phyloP scores from a whole-genome alignment of 345 rosid species.

The Salix suchowensis region DNA sequence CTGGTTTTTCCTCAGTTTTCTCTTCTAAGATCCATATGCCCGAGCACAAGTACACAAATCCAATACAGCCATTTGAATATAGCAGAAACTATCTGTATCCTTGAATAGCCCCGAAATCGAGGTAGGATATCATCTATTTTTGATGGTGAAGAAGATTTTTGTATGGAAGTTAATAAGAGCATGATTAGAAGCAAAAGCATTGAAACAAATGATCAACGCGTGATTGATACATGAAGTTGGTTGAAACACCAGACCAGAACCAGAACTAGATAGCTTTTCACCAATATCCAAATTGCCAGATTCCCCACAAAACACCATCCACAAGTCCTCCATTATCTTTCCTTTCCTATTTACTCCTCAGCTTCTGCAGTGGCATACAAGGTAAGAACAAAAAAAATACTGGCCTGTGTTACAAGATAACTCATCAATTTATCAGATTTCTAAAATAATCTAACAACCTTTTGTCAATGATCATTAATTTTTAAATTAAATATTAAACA shows the following conservation, averaged over 20 bases:
- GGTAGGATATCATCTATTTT: slow-evolving; percentile 17
- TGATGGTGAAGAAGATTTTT: slow-evolving; percentile 38
- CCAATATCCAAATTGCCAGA: slow-evolving; percentile 25
- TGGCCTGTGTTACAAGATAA: background rate
- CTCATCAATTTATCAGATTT: background rate
- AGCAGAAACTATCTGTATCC: slow-evolving; percentile 45
- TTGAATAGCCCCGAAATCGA: slow-evolving; percentile 26
- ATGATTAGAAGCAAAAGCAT: slow-evolving; percentile 42
- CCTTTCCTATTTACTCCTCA: background rate
- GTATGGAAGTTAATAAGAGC: slow-evolving; percentile 42
- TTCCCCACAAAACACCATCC: slow-evolving; percentile 57
- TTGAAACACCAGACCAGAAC: slow-evolving; percentile 20
- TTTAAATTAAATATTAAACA: no score
- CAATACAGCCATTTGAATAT: slow-evolving; percentile 58
- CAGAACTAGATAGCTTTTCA: slow-evolving; percentile 20
- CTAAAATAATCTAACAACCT: background rate
- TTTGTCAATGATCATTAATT: background rate
- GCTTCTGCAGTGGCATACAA: slow-evolving; percentile 3
- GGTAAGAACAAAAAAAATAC: background rate
- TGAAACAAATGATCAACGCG: slow-evolving; percentile 44
- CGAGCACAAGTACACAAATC: slow-evolving; percentile 46
- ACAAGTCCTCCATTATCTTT: slow-evolving; percentile 39
- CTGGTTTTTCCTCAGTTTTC: slow-evolving; percentile 31
- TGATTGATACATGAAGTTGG: slow-evolving; percentile 50
- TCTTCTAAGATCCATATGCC: slow-evolving; percentile 62